Evolutionary conservation across 176 grass and related monocot species (phyloP), one percentile per base, ranked within the genome.

Genomic region (Oryza coarctata): DNA sequence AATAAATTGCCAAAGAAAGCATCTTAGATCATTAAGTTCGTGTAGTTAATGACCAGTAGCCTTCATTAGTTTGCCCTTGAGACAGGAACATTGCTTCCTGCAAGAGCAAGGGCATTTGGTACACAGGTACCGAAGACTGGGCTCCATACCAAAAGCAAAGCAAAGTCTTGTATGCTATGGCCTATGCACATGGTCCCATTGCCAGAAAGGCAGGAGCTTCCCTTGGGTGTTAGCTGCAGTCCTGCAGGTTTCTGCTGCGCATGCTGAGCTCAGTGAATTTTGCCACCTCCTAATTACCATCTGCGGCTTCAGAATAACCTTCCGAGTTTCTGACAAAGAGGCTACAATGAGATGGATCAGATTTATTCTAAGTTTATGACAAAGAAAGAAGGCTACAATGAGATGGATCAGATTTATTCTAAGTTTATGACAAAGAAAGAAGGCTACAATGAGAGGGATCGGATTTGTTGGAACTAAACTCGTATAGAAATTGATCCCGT

Each of bases 41-140:
- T 60, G 55, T 60, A n/a, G n/a, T 60, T 60, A 25, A 60, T 60
- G 55, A 60, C n/a, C 20, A 23, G 30, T 65, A 20, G 55, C 38
- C 63, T 55, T 18, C 13, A 15, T 55, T 70, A 49, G 7, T 18
- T 12, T 84, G 33, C 12, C 45, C 22, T 13, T 33, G 20, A 47
- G 72, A 31, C 70, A 68, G 26, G 38, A 47, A 58, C 23, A 73
- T 75, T 84, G 76, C 80, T 84, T 89, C 50, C 15, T 71, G 65
- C 41, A 76, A 77, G 82, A 80, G 62, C 86, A 88, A 88, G 30
- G 75, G 0, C 70, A 69, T 61, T 61, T 27, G 84, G 83, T 65
- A 36, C 4, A 22, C 6, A 27, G 2, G 27, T 62, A 8, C 57
- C 41, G 41, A 43, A 60, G 77, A 60, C 2, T 44, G 84, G 70